Evolutionary conservation across 2,329 filamentous ascomycete genomes (phyloP), one percentile per base, ranked within the genome.

Genomic region (Chaetothyriales sp.): DNA sequence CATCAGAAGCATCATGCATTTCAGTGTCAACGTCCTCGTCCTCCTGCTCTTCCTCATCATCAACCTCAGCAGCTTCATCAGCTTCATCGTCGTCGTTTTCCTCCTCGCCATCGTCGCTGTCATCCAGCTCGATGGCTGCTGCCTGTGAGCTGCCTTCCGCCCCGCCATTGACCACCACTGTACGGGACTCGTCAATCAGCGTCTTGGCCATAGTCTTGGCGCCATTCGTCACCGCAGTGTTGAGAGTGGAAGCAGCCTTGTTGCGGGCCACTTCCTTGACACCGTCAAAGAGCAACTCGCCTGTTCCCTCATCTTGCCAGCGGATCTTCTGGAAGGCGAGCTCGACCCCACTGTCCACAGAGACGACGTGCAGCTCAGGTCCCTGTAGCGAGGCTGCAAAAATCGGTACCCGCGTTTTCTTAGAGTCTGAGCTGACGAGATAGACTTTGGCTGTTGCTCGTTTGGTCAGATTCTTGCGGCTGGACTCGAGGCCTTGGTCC

Each of bases 151-250:
- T 66, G 59, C 65, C 65, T 59, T 65, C 65, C 59, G 64, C 51
- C n/a, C 45, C 43, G 6, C 58, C 57, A 53, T 57, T 59, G 50
- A 71, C 70, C 9, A 82, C 74, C 1, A 75, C 69, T 9, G 76
- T 70, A 50, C 70, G 72, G 28, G 76, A 73, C 55, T 83, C 78
- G 61, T 81, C 73, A 32, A 81, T 72, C 43, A 73, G 70, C 52
- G 67, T 70, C 56, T 73, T 72, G 44, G 69, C 71, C 47, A 70
- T 61, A 54, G 71, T 68, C 59, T 73, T 75, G 20, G 70, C 65
- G 22, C 75, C 74, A 59, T 77, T 80, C 51, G 74, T 71, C 50
- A 72, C 70, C 18, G 70, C 73, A 2, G 72, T 70, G 49, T 65
- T 64, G 43, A 74, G 60, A 10, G 65, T 65, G 19, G 68, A 68